phyloP scores from a whole-genome alignment of 176 grass and related monocot genomes.

The Rhipidocladum racemiflorum region DNA sequence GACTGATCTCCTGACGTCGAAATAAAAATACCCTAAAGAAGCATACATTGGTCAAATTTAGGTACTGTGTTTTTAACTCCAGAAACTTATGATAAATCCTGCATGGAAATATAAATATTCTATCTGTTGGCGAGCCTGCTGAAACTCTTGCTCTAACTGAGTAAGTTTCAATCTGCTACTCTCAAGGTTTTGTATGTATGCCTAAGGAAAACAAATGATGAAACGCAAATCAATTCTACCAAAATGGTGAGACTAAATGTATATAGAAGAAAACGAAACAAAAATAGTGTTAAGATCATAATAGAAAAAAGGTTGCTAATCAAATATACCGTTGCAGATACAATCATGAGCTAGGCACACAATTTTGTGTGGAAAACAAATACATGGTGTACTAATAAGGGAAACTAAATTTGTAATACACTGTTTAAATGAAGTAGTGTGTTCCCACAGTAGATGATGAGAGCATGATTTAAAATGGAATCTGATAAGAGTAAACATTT shows the following conservation, averaged over 20 bases:
- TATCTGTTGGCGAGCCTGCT: conserved; percentile 78
- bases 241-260: neutral
- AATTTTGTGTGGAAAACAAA: neutral
- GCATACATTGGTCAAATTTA: conserved; percentile 32
- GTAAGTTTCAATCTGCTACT: conserved; percentile 93
- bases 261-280: neutral
- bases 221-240: conserved; percentile 16
- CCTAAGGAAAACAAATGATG: conserved; percentile 49
- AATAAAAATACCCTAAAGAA: conserved; percentile 84
- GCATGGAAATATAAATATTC: neutral
- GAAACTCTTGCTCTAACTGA: conserved; percentile 90
- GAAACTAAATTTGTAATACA: neutral
- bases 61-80: neutral
- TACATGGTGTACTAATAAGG: neutral
- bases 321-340: conserved; percentile 11
- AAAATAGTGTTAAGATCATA: neutral
- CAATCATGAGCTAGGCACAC: neutral
- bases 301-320: neutral
- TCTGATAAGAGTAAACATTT: neutral
- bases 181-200: conserved; percentile 94
- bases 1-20: conserved; percentile 71
- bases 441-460: neutral
- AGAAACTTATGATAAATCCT: conserved; percentile 22
- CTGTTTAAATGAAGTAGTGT: neutral
- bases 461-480: neutral